Evolutionary conservation across 148 eudicot species (phyloP).

Genomic region (Arbutus unedo): DNA sequence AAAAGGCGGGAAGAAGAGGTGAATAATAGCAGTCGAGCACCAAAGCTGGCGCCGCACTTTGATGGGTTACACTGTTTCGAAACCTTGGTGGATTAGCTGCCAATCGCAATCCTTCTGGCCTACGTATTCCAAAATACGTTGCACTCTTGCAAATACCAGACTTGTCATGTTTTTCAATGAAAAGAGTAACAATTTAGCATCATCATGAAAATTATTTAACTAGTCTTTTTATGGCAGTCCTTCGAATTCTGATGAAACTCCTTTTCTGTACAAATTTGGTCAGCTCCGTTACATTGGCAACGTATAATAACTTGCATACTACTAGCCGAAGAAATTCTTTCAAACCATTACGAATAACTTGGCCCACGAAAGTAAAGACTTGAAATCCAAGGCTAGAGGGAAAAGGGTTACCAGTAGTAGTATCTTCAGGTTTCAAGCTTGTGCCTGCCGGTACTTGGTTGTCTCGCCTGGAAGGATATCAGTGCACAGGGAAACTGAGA

Average conservation of each 20-base stretch:
- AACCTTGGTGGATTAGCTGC: constrained; percentile 7
- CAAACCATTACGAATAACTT: background rate
- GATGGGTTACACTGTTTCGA: constrained; percentile 22
- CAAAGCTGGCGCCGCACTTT: constrained; percentile 21
- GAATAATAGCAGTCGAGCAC: constrained; percentile 2
- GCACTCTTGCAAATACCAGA: background rate
- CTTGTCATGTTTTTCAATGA: background rate
- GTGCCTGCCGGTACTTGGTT: background rate
- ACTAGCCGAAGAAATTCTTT: background rate
- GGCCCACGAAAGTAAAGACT: background rate
- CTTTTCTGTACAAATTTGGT: background rate
- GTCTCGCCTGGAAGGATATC: background rate
- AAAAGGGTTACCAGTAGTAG: background rate
- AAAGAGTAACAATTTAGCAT: background rate
- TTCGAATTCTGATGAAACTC: no score
- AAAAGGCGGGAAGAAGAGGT: constrained; percentile 2
- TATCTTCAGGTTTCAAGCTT: background rate
- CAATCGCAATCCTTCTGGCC: background rate
- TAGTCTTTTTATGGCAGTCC: background rate
- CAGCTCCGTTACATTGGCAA: background rate
- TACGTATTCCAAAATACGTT: background rate
- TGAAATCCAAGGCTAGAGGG: background rate
- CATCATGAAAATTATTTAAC: background rate
- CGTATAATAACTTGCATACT: background rate
- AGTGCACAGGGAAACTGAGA: background rate